Percentiles rank a stretch among this genome's conserved stretches.
Conservation (phyloP, 2,329 filamentous ascomycete species). For the Alternaria viburni region DNA sequence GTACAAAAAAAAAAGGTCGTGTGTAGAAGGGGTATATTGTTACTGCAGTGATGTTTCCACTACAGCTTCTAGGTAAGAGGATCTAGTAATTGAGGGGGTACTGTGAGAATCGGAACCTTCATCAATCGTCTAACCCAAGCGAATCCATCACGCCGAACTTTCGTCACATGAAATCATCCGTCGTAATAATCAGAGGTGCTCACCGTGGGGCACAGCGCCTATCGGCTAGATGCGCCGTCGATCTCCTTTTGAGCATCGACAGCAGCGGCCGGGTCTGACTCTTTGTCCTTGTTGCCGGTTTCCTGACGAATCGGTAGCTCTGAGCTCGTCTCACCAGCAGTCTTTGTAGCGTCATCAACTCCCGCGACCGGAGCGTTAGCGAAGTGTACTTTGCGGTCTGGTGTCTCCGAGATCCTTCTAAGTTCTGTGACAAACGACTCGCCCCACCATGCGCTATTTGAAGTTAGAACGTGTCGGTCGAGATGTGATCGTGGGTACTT, state of each 20-base stretch:
- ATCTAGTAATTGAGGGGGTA: conserved; percentile 11
- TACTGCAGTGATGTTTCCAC: conserved; percentile 1
- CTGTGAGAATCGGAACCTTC: conserved; percentile 3
- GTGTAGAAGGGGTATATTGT: conserved; percentile 10
- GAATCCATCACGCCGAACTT: conserved; percentile 20
- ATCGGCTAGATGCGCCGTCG: conserved; percentile 4
- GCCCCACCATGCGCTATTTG: conserved; percentile 86
- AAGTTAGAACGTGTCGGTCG: conserved; percentile 21
- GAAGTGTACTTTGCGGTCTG: conserved; percentile 55
- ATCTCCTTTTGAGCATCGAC: conserved; percentile 10
- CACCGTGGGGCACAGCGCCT: not conserved
- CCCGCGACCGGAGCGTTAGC: conserved; percentile 15
- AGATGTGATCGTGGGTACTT: conserved; percentile 5
- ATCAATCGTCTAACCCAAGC: conserved; percentile 9
- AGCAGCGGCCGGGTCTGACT: conserved; percentile 18
- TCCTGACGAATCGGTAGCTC: not conserved
- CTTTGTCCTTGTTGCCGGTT: conserved; percentile 18
- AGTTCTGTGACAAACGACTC: conserved; percentile 90
- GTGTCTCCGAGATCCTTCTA: conserved; percentile 62
- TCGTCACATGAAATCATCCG: conserved; percentile 18
- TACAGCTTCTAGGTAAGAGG: conserved; percentile 9
- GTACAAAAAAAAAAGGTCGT: not conserved
- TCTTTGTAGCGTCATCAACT: conserved; percentile 4
- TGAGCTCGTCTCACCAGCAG: not conserved
- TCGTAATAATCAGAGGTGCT: conserved; percentile 3